Conservation (phyloP, 1,139 yeast species). For the Hemisphaericaspora subhashii region DNA sequence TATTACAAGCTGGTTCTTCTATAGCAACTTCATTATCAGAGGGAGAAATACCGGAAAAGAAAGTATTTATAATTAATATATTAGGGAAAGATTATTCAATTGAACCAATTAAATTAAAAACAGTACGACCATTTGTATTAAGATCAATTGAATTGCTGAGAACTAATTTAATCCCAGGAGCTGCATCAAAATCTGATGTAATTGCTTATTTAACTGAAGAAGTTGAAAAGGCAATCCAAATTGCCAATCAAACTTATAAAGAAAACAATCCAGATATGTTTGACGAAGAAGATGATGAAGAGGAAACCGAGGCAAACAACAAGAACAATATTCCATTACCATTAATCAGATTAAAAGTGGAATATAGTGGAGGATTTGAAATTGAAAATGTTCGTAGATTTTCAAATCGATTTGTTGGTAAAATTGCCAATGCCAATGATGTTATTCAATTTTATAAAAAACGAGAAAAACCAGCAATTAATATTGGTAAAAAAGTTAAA, state of each 20-base stretch:
- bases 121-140: constrained; percentile 85
- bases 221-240: constrained; percentile 65
- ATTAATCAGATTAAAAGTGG: constrained; percentile 76
- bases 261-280: constrained; percentile 32
- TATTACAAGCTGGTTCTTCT: constrained; percentile 92
- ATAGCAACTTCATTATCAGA: constrained; percentile 89
- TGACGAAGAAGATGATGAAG: constrained; percentile 18
- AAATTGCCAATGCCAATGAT: constrained; percentile 86
- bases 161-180: constrained; percentile 61
- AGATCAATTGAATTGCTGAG: constrained; percentile 56
- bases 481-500: constrained; percentile 20
- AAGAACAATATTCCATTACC: constrained; percentile 59
- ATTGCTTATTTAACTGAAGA: constrained; percentile 57
- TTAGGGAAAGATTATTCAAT: constrained; percentile 59
- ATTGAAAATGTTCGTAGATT: constrained; percentile 89
- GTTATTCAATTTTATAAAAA: constrained; percentile 71
- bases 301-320: constrained; percentile 11
- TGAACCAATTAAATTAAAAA: constrained; percentile 64
- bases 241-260: constrained; percentile 57
- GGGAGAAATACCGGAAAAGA: constrained; percentile 77
- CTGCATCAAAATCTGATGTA: constrained; percentile 63
- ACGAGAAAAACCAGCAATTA: constrained; percentile 19
- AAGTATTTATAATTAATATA: constrained; percentile 69
- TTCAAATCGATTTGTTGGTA: constrained; percentile 86
- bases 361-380: constrained; percentile 86